Conservation (phyloP, 2,329 filamentous ascomycete species). For the Fusarium virguliforme region DNA sequence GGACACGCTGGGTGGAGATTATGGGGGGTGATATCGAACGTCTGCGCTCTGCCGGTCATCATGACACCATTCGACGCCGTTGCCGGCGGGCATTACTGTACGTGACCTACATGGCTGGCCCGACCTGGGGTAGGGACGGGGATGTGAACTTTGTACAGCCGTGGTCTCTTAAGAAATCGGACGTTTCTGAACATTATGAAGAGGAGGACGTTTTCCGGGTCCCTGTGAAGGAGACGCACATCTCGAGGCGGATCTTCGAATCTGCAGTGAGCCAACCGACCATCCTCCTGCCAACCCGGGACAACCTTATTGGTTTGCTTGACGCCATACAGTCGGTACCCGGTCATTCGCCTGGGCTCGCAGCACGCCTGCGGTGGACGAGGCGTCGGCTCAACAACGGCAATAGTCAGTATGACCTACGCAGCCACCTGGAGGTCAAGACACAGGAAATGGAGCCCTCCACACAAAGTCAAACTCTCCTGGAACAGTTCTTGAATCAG, state of each 20-base stretch:
- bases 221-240: constrained; percentile 10
- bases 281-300: too few relatives aligned
- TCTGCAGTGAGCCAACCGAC: too few relatives aligned
- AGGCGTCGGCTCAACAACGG: too few relatives aligned
- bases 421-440: too few relatives aligned
- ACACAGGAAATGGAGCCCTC: too few relatives aligned
- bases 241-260: neutral
- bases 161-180: constrained; percentile 7
- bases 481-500: neutral
- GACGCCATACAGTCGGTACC: neutral
- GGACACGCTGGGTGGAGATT: constrained; percentile 6
- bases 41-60: constrained; percentile 2
- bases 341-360: neutral
- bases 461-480: too few relatives aligned
- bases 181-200: neutral
- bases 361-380: too few relatives aligned
- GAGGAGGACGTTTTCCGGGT: constrained; percentile 10
- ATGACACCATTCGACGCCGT: constrained; percentile 7
- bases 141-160: constrained; percentile 15
- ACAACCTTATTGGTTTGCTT: too few relatives aligned
- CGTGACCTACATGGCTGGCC: constrained; percentile 4
- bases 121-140: constrained; percentile 3
- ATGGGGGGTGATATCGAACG: neutral
- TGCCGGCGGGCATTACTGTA: constrained; percentile 7
- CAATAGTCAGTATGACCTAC: neutral